Evolutionary conservation across 1,284 basidiomycete genomes (phyloP).

Genomic region (Coniferiporia weirii): DNA sequence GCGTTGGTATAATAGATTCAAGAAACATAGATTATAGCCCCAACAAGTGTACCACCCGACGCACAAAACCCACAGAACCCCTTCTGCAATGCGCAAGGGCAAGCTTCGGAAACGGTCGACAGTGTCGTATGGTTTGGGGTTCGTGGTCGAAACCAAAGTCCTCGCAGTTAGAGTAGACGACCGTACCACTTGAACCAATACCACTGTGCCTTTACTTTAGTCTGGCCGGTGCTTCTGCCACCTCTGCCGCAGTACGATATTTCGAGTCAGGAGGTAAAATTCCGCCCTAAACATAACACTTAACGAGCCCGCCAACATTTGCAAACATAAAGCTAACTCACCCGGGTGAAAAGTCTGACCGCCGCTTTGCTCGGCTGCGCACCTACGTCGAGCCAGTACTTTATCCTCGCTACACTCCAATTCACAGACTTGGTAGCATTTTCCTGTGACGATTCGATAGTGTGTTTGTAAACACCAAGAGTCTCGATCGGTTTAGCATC

Average conservation of each 20-base stretch:
- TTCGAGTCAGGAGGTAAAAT: slow-evolving; percentile 45
- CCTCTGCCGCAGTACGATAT: slow-evolving; percentile 36
- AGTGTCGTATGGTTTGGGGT: no score
- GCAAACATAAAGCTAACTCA: slow-evolving; percentile 41
- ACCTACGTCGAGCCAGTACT: slow-evolving; percentile 84
- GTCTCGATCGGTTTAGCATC: slow-evolving; percentile 90
- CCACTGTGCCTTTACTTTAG: not conserved
- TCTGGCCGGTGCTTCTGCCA: not conserved
- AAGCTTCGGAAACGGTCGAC: no score
- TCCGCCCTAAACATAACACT: slow-evolving; percentile 33
- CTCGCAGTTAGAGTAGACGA: no score
- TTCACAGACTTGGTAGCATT: slow-evolving; percentile 69
- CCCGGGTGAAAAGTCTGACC: slow-evolving; percentile 74
- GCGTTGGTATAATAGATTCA: not conserved
- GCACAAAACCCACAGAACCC: no score
- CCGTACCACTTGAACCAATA: no score
- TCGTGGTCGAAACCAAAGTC: no score
- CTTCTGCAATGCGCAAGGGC: no score
- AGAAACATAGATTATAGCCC: no score
- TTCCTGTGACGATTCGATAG: slow-evolving; percentile 35
- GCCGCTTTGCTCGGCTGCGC: slow-evolving; percentile 81
- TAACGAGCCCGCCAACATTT: slow-evolving; percentile 9
- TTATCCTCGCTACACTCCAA: slow-evolving; percentile 89
- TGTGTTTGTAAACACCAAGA: slow-evolving; percentile 84
- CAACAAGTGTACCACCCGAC: no score